Percentiles rank a stretch among this genome's conserved stretches.
phyloP scores from a whole-genome alignment of 345 rosid genomes.

The Lenwebbia sp. region DNA sequence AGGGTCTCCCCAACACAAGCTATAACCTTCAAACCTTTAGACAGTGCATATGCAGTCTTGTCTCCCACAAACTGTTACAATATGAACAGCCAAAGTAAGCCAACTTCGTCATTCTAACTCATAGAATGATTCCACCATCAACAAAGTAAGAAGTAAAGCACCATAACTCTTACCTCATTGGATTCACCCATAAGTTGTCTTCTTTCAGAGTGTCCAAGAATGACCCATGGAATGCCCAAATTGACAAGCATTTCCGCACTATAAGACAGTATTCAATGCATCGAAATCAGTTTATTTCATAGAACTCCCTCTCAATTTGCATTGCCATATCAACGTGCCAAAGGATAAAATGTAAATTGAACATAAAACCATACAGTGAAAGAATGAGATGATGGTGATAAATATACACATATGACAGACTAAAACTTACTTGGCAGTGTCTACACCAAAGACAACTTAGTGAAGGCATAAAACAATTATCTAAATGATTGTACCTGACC shows the following conservation, averaged over 20 bases:
- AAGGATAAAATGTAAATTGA: neutral
- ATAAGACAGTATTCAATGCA: neutral
- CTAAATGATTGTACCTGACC: slow-evolving; percentile 39
- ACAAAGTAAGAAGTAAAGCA: neutral
- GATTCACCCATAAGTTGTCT: slow-evolving; percentile 57
- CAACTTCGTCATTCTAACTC: neutral
- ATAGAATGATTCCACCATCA: neutral
- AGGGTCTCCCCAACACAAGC: slow-evolving; percentile 96
- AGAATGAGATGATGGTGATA: neutral
- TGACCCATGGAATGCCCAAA: slow-evolving; percentile 82
- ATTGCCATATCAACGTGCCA: neutral
- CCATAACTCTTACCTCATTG: slow-evolving; percentile 41
- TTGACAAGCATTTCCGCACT: slow-evolving; percentile 93
- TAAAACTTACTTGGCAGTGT: neutral
- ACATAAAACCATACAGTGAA: neutral
- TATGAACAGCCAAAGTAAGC: slow-evolving; percentile 8
- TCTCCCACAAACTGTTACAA: slow-evolving; percentile 63
- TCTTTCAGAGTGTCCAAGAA: slow-evolving; percentile 93
- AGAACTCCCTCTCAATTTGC: neutral
- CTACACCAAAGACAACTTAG: neutral
- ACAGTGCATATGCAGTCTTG: slow-evolving; percentile 88
- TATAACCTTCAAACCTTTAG: slow-evolving; percentile 83
- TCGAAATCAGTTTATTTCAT: neutral
- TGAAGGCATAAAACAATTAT: neutral
- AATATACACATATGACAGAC: neutral